These are phyloP conservation scores for Cladochytrium replicatum DNA, from an alignment of 192 early-diverging fungal genomes.

Conservation along the genomic window DNA sequence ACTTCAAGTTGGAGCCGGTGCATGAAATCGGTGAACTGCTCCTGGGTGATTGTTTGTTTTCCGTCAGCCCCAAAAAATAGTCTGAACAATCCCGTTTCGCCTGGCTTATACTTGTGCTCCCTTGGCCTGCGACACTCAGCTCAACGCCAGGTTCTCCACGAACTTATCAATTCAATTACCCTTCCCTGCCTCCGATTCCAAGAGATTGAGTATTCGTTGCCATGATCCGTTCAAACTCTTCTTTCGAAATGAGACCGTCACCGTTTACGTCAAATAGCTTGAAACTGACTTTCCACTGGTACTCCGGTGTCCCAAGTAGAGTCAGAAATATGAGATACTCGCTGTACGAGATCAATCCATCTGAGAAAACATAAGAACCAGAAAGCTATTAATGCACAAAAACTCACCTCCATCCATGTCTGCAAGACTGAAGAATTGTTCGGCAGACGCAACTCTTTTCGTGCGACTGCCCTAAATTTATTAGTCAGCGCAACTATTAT, in stretches of 20 bases:
- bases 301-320: constrained; percentile 22
- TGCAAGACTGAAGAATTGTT: constrained; percentile 25
- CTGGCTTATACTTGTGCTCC: not conserved
- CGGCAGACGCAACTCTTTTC: constrained; percentile 18
- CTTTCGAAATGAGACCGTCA: constrained; percentile 24
- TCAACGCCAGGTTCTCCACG: not conserved
- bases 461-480: not conserved
- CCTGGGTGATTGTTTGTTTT: constrained; percentile 16
- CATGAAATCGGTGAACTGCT: constrained; percentile 27
- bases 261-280: constrained; percentile 28
- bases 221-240: constrained; percentile 28
- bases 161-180: not conserved
- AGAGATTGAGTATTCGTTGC: not conserved
- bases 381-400: constrained; percentile 2
- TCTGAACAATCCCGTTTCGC: constrained; percentile 10
- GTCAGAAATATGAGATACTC: constrained; percentile 33
- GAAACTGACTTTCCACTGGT: constrained; percentile 25
- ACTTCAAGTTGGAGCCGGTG: constrained; percentile 21
- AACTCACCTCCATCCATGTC: constrained; percentile 18
- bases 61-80: constrained; percentile 27
- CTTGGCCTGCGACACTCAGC: not conserved
- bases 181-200: constrained; percentile 6
- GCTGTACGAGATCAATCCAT: constrained; percentile 25
- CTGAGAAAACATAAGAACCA: not conserved
- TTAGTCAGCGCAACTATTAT: not conserved